A percentile compares a stretch with the other conserved stretches of the same genome.
These are phyloP conservation scores for Suillus occidentalis DNA, from an alignment of 768 basidiomycete species.

Conservation along the genomic window DNA sequence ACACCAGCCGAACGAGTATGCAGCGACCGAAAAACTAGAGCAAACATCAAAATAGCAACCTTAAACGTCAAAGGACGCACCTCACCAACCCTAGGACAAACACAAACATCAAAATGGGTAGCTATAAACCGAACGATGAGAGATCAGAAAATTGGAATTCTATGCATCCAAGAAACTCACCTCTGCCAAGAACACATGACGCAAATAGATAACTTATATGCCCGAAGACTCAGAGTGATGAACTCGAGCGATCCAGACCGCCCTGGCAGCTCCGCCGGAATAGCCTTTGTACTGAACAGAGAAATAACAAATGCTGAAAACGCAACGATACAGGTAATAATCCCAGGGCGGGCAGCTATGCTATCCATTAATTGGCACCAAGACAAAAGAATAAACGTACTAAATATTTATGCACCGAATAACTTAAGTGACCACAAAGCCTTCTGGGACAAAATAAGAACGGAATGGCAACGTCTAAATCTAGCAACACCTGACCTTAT, in stretches of 20 bases:
- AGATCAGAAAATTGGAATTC: conserved; percentile 15
- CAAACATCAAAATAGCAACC: background rate
- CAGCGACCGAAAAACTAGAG: background rate
- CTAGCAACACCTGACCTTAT: conserved; percentile 27
- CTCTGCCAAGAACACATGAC: conserved; percentile 5
- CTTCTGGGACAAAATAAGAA: conserved; percentile 17
- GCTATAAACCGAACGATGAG: conserved; percentile 13
- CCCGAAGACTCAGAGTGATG: background rate
- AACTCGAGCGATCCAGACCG: background rate
- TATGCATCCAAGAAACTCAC: conserved; percentile 27
- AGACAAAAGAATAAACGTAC: background rate
- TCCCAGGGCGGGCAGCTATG: conserved; percentile 14
- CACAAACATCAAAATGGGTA: conserved; percentile 17
- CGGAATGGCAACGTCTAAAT: background rate
- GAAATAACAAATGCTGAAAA: background rate
- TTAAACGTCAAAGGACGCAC: background rate
- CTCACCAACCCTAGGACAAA: background rate
- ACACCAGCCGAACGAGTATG: no score
- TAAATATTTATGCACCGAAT: conserved; percentile 27
- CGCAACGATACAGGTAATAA: background rate
- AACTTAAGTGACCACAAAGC: background rate
- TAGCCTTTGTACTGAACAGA: conserved; percentile 20
- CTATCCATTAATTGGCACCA: conserved; percentile 18
- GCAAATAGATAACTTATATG: background rate
- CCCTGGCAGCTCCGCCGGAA: conserved; percentile 14